phyloP scores from a whole-genome alignment of 306 rosid species.

The Oemleria cerasiformis region DNA sequence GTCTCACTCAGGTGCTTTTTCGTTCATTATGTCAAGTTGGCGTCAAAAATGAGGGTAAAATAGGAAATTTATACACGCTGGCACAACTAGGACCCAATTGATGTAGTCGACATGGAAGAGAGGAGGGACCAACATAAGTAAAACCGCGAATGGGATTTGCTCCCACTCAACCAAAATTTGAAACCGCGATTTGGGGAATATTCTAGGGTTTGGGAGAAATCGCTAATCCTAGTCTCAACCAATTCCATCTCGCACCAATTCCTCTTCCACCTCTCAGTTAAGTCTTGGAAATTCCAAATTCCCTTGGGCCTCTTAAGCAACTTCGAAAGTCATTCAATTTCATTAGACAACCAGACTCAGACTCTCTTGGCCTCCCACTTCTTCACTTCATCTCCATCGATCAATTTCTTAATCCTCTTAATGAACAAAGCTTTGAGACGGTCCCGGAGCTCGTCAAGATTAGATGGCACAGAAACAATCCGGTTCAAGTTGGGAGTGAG shows the following conservation, averaged over 20 bases:
- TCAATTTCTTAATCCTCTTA: conserved; percentile 36
- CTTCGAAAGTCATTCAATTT: conserved; percentile 19
- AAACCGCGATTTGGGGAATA: too few species aligned
- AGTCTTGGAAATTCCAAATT: rapidly evolving
- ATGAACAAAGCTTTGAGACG: conserved; percentile 43
- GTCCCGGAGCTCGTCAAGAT: conserved; percentile 38
- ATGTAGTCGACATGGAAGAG: too few species aligned
- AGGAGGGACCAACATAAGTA: too few species aligned
- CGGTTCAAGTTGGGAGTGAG: conserved; percentile 43
- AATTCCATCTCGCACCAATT: conserved; percentile 36
- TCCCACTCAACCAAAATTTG: too few species aligned
- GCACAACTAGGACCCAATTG: too few species aligned
- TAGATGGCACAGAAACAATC: conserved; percentile 40
- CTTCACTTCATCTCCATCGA: conserved; percentile 54
- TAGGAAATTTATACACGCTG: too few species aligned
- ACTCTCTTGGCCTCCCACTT: conserved; percentile 40
- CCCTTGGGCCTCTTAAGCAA: background rate
- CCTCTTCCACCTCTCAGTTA: conserved; percentile 26
- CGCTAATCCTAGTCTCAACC: conserved; percentile 46
- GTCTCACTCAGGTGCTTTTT: too few species aligned
- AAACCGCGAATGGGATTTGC: too few species aligned
- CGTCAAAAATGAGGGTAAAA: too few species aligned
- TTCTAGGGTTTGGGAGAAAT: too few species aligned
- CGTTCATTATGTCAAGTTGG: too few species aligned
- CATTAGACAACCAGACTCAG: conserved; percentile 18